A percentile compares a stretch with the other conserved stretches of the same genome.
phyloP scores from a whole-genome alignment of 192 early-diverging fungal species.

The Dispira simplex region DNA sequence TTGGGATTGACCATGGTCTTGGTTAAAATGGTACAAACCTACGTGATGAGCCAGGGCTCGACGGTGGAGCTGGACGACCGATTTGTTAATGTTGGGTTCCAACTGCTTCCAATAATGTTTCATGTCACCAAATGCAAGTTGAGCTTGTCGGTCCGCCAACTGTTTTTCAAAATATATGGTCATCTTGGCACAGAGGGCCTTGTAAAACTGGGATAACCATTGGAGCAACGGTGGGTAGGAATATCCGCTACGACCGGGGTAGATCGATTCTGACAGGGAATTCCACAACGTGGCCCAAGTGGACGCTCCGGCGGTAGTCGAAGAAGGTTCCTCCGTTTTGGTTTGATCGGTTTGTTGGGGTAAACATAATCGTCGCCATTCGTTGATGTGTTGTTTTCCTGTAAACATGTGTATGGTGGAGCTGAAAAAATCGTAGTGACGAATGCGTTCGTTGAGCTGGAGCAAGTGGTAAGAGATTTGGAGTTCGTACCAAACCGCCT shows the following conservation, averaged over 20 bases:
- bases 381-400: neutral
- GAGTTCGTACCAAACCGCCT: neutral
- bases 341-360: neutral
- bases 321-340: neutral
- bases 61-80: neutral
- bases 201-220: neutral
- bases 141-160: neutral
- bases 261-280: constrained; percentile 8
- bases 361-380: neutral
- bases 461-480: neutral
- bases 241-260: constrained; percentile 8
- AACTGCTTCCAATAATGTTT: neutral
- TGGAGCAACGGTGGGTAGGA: neutral
- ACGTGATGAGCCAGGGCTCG: neutral
- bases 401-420: neutral
- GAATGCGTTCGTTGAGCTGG: constrained; percentile 1
- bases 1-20: neutral
- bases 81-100: neutral
- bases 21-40: neutral
- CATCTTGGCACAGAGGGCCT: neutral
- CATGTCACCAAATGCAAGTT: neutral
- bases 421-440: constrained; percentile 9
- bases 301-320: neutral
- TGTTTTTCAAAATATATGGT: constrained; percentile 6
- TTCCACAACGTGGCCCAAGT: constrained; percentile 4